Base-by-base conservation (phyloP, 179 eudicot genomes). In the Beta macrorhiza region DNA sequence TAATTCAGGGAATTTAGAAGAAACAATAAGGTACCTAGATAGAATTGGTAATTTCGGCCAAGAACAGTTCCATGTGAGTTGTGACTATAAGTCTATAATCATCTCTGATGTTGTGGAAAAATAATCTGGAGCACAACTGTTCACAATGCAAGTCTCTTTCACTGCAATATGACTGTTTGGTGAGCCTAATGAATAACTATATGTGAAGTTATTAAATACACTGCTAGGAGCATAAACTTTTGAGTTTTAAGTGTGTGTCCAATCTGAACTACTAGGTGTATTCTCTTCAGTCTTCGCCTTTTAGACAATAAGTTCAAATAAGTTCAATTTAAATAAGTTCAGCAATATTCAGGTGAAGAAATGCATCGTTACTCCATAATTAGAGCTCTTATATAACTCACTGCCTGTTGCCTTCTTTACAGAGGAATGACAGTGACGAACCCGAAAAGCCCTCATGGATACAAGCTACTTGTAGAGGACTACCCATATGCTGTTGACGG, bases 401-500 rank as follows among this genome's bases (percentile, higher is more conserved):
- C n/a, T 2, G 32, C 37, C 52, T 17, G 37, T 57, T 75, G 25
- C 65, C 42, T 56, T 75, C 47, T 51, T 84, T 84, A 61, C 86
- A 94, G 97, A 80, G 97, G 97, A 83, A 87, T 95, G 94, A 97
- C 97, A 25, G 87, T 88, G 52, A 76, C 91, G 85, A 97, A 95
- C 80, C 15, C 91, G 7, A 52, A 78, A 67, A 70, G 86, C 52
- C 91, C 88, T 9, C 88, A 88, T 72, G 92, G 97, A 10, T 82
- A 85, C 56, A 90, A 90, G 49, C 79, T 94, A 63, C 76, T 87
- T 13, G 89, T 94, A 57, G 92, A 93, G 78, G 98, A 94, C 87
- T 94, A 94, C 82, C 98, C 98, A 12, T 94, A 85, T 72, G 98
- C 97, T 53, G 97, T 94, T 7, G 98, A 94, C 51, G 98, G 93